Percentiles rank a stretch among this genome's conserved stretches.
Evolutionary conservation across 75 land plant genomes (phyloP).

Genomic region (Picea sitchensis): DNA sequence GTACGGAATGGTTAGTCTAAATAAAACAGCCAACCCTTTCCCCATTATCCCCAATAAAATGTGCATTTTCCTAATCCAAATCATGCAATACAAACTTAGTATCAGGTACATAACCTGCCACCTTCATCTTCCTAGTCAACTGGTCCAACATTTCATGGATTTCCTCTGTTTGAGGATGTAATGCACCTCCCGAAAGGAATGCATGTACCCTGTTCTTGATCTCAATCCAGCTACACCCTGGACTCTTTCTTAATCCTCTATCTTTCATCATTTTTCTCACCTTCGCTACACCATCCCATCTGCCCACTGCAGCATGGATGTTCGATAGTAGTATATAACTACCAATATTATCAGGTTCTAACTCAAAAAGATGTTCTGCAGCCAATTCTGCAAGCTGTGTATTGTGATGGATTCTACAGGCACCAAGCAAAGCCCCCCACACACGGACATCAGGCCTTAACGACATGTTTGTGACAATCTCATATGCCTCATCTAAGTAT

Average conservation of each 20-base stretch:
- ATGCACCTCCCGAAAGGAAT: not conserved
- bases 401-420: not conserved
- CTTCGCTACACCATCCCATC: not conserved
- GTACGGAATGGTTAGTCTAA: not conserved
- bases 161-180: not conserved
- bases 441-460: not conserved
- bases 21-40: too few relatives aligned
- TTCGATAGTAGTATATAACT: not conserved
- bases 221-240: not conserved
- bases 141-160: not conserved
- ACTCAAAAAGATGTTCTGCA: not conserved
- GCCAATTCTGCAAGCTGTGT: not conserved
- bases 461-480: not conserved
- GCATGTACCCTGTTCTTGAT: not conserved
- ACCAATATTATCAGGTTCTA: not conserved
- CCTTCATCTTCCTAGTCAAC: not conserved
- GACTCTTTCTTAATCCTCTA: not conserved
- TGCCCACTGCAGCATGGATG: not conserved
- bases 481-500: not conserved
- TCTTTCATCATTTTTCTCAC: not conserved
- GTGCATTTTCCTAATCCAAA: not conserved
- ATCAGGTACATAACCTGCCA: not conserved
- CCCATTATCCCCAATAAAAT: too few relatives aligned
- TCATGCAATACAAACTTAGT: not conserved
- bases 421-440: constrained; percentile 2